These are phyloP conservation scores for Fraxinus dipetala DNA, from an alignment of 305 asterid species.

Conservation along the genomic window DNA sequence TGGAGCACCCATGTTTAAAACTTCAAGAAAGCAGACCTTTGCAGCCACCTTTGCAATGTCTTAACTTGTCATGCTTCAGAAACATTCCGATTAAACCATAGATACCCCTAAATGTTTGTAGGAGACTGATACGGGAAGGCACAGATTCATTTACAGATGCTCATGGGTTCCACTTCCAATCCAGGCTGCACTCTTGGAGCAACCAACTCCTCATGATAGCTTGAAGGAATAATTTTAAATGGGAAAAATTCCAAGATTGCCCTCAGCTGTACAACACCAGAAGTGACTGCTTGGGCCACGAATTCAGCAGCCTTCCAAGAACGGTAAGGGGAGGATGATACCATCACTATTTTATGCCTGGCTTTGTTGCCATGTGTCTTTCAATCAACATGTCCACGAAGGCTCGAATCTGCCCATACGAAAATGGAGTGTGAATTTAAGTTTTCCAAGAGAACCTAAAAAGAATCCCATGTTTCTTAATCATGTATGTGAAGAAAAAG, in stretches of 20 bases:
- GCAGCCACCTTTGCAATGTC: conserved; percentile 24
- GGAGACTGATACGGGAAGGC: conserved; percentile 14
- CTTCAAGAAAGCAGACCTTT: conserved; percentile 36
- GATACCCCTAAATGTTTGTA: conserved; percentile 27
- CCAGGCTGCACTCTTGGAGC: conserved; percentile 26
- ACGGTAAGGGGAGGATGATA: conserved; percentile 14
- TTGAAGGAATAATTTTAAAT: background rate
- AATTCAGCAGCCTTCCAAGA: conserved; percentile 30
- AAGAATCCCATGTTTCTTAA: conserved; percentile 7
- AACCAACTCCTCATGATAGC: conserved; percentile 8
- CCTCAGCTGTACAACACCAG: conserved; percentile 13
- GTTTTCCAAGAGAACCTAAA: conserved; percentile 13
- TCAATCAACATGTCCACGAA: conserved; percentile 93
- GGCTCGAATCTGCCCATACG: conserved; percentile 73
- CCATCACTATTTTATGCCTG: conserved; percentile 46
- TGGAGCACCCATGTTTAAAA: conserved; percentile 37
- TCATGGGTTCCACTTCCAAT: conserved; percentile 20
- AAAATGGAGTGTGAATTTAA: conserved; percentile 28
- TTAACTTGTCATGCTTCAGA: conserved; percentile 20
- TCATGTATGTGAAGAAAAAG: conserved; percentile 8
- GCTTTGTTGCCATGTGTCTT: conserved; percentile 65
- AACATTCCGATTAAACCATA: conserved; percentile 22
- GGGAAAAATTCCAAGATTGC: background rate
- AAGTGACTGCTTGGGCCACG: conserved; percentile 25
- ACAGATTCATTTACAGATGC: conserved; percentile 24